Evolutionary conservation across 2,329 filamentous ascomycete genomes (phyloP), one percentile per base, ranked within the genome.

Genomic region (Pseudocercospora musae): DNA sequence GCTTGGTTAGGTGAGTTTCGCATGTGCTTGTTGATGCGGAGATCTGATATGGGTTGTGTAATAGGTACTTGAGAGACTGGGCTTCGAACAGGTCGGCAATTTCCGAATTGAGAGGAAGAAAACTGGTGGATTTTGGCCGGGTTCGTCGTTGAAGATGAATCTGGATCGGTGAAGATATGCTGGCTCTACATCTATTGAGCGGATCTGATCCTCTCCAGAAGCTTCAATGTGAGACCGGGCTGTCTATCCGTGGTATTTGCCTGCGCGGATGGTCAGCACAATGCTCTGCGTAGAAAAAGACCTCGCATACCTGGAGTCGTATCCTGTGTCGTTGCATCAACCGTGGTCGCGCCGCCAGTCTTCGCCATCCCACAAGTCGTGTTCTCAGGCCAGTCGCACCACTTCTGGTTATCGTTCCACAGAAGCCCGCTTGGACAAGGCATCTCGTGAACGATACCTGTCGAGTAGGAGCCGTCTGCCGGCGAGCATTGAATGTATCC

Each of bases 401-500:
- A 59, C 54, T 62, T 62, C 31, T 50, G 7, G 15, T 44, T 37
- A 25, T 62, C 60, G 18, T 62, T 62, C 60, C 60, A 62, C 29
- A 31, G 18, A 11, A 57, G 50, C 5, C 57, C 57, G 3, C 25
- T 49, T 1, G 56, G 60, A 29, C 60, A 62, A 15, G 57, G 57
- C 33, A 55, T 52, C 18, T 56, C 46, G 20, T 62, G 58, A 2
- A 53, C 31, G 31, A 59, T 57, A n/a, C 57, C 57, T 2, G 57
- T 59, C 27, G 42, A 31, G 33, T 57, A 59, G 3, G 40, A 55
- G n/a, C 6, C 29, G 23, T 62, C 60, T 4, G 23, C 33, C 6
- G 60, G 60, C 29, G 44, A 42, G 57, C 60, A 62, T 46, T 62
- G 60, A 4, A 62, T 59, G 52, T 52, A 62, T 21, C 57, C 57